Evolutionary conservation across 768 basidiomycete genomes (phyloP).

Genomic region (Lyophyllum shimeji): DNA sequence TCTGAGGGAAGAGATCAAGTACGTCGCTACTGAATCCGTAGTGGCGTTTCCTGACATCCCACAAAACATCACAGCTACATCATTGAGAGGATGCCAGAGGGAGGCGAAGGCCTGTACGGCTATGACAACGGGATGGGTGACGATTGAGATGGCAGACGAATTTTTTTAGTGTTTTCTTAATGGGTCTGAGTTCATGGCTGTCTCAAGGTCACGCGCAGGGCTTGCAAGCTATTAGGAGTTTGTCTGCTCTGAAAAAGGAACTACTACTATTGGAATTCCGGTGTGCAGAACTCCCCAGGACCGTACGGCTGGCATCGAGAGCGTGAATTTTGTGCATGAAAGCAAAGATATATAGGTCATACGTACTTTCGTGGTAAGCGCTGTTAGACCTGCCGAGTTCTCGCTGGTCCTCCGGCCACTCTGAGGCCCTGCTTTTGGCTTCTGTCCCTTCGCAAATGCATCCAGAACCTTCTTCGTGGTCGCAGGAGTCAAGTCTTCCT

Average conservation of each 20-base stretch:
- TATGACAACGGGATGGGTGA: constrained; percentile 83
- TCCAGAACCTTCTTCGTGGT: constrained; percentile 80
- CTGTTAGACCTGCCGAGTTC: constrained; percentile 89
- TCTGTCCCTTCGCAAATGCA: constrained; percentile 76
- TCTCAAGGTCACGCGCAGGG: background rate
- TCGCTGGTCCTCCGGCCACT: constrained; percentile 84
- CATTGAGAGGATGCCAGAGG: constrained; percentile 68
- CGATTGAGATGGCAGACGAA: constrained; percentile 45
- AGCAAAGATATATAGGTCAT: background rate
- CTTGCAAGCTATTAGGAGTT: background rate
- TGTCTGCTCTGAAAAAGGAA: constrained; percentile 3
- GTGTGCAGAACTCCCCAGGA: constrained; percentile 84
- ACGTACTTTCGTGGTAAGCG: constrained; percentile 70
- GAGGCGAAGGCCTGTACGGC: constrained; percentile 69
- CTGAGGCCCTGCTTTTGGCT: constrained; percentile 94
- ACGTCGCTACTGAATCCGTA: constrained; percentile 26
- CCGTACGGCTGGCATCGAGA: constrained; percentile 75
- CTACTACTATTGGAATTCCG: constrained; percentile 67
- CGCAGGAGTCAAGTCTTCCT: constrained; percentile 84
- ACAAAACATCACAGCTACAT: constrained; percentile 52
- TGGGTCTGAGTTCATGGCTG: background rate
- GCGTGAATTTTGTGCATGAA: background rate
- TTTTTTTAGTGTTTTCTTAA: background rate
- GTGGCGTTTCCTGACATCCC: background rate
- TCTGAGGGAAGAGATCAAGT: constrained; percentile 84